A percentile compares a stretch with the other conserved stretches of the same genome.
Conservation (phyloP, 352 stramenopile genomes). For the Pythium inflatum region DNA sequence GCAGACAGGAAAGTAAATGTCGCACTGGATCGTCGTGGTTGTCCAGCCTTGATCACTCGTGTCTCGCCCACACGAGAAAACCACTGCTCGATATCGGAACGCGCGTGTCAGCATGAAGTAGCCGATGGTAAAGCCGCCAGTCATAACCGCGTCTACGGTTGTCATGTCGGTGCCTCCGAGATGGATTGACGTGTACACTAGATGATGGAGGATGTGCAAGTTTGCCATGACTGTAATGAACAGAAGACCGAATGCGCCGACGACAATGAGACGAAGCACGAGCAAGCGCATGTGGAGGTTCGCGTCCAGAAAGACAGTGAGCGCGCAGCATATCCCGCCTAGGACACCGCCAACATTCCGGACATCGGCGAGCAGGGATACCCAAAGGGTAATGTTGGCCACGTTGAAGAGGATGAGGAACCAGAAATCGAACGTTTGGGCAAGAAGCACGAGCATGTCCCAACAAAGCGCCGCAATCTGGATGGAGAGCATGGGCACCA, state of each 20-base stretch:
- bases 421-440: slow-evolving; percentile 27
- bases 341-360: neutral
- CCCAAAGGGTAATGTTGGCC: neutral
- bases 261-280: slow-evolving; percentile 20
- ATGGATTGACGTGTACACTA: neutral
- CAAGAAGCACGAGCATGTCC: slow-evolving; percentile 11
- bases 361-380: slow-evolving; percentile 8
- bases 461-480: slow-evolving; percentile 13
- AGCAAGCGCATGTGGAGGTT: slow-evolving; percentile 23
- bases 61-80: neutral
- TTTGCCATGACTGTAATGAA: neutral
- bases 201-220: neutral
- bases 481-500: slow-evolving; percentile 2
- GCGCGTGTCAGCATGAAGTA: slow-evolving; percentile 27
- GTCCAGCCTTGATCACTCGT: neutral
- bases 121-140: slow-evolving; percentile 1
- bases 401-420: slow-evolving; percentile 23
- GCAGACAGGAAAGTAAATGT: slow-evolving; percentile 23
- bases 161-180: neutral
- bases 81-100: slow-evolving; percentile 3
- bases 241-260: neutral
- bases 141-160: slow-evolving; percentile 8
- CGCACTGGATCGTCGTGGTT: slow-evolving; percentile 6
- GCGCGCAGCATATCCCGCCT: neutral
- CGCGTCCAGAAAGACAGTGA: slow-evolving; percentile 26